Percentiles rank a stretch among this genome's conserved stretches.
phyloP scores from a whole-genome alignment of 768 basidiomycete species.

The Russula vinacea region DNA sequence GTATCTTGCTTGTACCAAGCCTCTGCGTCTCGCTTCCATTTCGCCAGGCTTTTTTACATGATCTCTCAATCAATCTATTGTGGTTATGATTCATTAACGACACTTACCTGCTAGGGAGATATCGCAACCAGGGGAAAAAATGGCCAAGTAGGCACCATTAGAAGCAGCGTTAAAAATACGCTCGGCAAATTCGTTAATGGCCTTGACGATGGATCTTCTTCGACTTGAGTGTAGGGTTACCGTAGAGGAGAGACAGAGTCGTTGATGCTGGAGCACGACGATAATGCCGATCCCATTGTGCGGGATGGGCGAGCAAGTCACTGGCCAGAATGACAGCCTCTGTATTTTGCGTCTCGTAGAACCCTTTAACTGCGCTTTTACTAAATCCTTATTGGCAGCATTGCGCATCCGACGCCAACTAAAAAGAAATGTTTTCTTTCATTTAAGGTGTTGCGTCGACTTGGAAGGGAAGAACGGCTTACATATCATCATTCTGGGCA shows the following conservation, averaged over 20 bases:
- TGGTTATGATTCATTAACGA: neutral
- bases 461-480: neutral
- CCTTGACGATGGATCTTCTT: neutral
- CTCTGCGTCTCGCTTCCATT: conserved; percentile 8
- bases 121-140: neutral
- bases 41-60: neutral
- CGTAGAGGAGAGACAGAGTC: neutral
- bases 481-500: neutral
- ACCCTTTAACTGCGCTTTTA: neutral
- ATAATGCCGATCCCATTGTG: neutral
- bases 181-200: neutral
- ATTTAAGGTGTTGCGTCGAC: neutral
- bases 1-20: neutral
- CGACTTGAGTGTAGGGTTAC: neutral
- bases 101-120: conserved; percentile 1
- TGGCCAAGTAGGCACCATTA: neutral
- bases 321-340: neutral
- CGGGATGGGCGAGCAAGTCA: neutral
- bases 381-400: neutral
- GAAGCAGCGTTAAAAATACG: neutral
- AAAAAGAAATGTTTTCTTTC: neutral
- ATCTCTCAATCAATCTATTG: neutral
- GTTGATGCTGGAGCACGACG: neutral
- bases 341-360: neutral
- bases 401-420: conserved; percentile 2